Evolutionary conservation across 306 rosid species (phyloP).

Genomic region (Quercus gilva): DNA sequence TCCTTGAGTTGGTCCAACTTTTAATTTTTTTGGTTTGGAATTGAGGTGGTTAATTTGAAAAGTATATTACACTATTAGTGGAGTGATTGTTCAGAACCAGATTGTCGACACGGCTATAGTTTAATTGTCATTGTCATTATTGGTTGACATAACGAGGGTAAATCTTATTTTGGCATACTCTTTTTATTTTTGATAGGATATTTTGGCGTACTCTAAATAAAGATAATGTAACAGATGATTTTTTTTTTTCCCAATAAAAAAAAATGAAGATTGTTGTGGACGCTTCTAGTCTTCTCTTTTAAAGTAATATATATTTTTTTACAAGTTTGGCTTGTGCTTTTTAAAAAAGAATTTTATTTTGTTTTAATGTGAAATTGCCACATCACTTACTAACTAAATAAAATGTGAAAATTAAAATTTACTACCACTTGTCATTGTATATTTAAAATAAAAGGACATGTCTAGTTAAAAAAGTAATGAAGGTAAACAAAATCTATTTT

Average conservation of each 20-base stretch:
- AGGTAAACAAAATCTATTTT: too few species aligned
- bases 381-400: too few species aligned
- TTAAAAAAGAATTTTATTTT: too few species aligned
- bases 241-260: neutral
- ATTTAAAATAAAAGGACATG: too few species aligned
- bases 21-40: neutral
- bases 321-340: accelerated
- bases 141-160: too few species aligned
- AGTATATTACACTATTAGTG: neutral
- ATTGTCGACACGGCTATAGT: neutral
- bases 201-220: neutral
- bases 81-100: neutral
- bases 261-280: neutral
- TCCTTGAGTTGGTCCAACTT: neutral
- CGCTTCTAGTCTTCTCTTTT: too few species aligned
- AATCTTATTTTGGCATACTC: neutral
- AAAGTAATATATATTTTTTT: too few species aligned
- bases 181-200: neutral
- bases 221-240: neutral
- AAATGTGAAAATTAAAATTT: accelerated
- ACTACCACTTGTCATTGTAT: too few species aligned
- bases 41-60: neutral
- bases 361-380: too few species aligned
- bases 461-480: too few species aligned
- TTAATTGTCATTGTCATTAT: neutral